Conservation (phyloP, 2,329 filamentous ascomycete genomes). For the Dactylellina leptospora region DNA sequence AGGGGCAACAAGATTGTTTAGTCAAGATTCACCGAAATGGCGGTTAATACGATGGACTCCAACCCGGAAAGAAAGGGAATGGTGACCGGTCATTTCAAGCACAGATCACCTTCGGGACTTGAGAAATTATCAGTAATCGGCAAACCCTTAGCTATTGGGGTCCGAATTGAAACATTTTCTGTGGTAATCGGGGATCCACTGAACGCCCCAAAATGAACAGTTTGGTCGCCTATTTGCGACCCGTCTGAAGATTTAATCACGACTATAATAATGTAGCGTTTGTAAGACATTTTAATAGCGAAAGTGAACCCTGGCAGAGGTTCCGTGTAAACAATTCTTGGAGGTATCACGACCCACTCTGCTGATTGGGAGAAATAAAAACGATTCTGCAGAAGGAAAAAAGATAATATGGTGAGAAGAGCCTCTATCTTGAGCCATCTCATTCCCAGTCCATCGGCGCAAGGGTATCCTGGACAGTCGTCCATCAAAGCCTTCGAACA, state of each 20-base stretch:
- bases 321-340: constrained; percentile 5
- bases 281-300: constrained; percentile 36
- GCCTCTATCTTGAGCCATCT: constrained; percentile 31
- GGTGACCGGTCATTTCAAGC: constrained; percentile 1
- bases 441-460: constrained; percentile 4
- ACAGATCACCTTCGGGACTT: not conserved
- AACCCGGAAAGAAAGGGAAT: too few relatives aligned
- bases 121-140: constrained; percentile 30
- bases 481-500: not conserved
- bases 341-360: not conserved
- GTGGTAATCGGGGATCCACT: constrained; percentile 37
- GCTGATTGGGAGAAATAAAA: not conserved
- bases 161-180: constrained; percentile 22
- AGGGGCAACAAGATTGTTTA: not conserved
- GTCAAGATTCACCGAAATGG: constrained; percentile 24
- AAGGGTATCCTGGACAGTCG: constrained; percentile 14
- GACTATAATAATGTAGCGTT: not conserved
- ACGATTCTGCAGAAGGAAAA: not conserved
- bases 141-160: not conserved
- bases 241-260: not conserved
- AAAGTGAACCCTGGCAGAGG: constrained; percentile 27
- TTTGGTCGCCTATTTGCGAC: constrained; percentile 8
- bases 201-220: constrained; percentile 14
- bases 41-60: too few relatives aligned
- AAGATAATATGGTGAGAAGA: constrained; percentile 9